Percentiles rank a stretch among this genome's conserved stretches.
Conservation (phyloP, 148 eudicot genomes). For the Vaccinium vitisidaea region DNA sequence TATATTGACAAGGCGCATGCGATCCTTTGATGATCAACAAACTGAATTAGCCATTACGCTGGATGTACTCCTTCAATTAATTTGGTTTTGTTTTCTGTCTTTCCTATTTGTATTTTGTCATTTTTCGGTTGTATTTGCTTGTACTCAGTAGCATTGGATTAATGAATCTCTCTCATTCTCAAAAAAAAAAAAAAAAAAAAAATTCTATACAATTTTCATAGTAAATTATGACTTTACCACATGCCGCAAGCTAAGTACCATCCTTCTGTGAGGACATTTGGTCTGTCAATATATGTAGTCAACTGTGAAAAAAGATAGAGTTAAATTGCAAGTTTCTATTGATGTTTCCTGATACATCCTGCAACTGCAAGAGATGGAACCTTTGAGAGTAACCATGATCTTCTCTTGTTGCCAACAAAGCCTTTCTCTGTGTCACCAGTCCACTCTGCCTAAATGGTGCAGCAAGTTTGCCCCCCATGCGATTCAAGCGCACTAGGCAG, state of each 20-base stretch:
- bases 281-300: background rate
- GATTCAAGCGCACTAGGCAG: conserved; percentile 62
- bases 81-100: too few species aligned
- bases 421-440: conserved; percentile 40
- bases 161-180: too few species aligned
- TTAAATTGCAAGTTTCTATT: background rate
- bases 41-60: too few species aligned
- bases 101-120: too few species aligned
- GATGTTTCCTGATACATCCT: conserved; percentile 16
- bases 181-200: too few species aligned
- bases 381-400: conserved; percentile 65
- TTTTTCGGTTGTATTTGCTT: too few species aligned
- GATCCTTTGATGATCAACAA: too few species aligned
- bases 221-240: background rate
- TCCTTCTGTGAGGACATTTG: background rate
- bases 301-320: background rate
- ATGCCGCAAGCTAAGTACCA: background rate
- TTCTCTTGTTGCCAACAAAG: conserved; percentile 65
- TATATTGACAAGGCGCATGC: too few species aligned
- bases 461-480: conserved; percentile 55
- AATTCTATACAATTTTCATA: too few species aligned
- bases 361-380: conserved; percentile 32
- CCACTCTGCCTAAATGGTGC: conserved; percentile 73
- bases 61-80: too few species aligned
- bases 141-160: too few species aligned